Percentiles rank a stretch among this genome's conserved stretches.
These are phyloP conservation scores for Apophysomyces ossiformis DNA, from an alignment of 371 early-diverging fungal genomes.

Conservation along the genomic window DNA sequence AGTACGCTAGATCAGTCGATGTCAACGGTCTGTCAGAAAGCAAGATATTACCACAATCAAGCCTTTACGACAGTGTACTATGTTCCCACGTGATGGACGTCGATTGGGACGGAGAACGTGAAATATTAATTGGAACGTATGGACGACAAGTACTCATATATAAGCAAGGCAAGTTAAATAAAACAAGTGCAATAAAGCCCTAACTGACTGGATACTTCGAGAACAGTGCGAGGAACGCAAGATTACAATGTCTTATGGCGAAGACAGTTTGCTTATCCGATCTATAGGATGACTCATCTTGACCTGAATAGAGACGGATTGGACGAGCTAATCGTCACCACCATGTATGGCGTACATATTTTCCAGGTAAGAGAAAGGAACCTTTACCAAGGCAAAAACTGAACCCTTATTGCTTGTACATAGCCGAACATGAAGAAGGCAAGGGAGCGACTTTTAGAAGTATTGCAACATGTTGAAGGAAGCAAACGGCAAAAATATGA, in stretches of 20 bases:
- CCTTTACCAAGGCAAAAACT: neutral
- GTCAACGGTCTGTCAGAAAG: slow-evolving; percentile 45
- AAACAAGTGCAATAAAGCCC: neutral
- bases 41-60: slow-evolving; percentile 56
- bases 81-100: slow-evolving; percentile 77
- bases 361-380: slow-evolving; percentile 52
- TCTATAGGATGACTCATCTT: slow-evolving; percentile 67
- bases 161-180: slow-evolving; percentile 51
- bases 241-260: slow-evolving; percentile 68
- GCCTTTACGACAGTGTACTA: slow-evolving; percentile 68
- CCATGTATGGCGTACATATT: slow-evolving; percentile 74
- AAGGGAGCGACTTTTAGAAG: slow-evolving; percentile 40
- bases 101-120: slow-evolving; percentile 74
- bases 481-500: slow-evolving; percentile 47
- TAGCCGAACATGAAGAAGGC: slow-evolving; percentile 57
- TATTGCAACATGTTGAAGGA: slow-evolving; percentile 46
- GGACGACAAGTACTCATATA: slow-evolving; percentile 76
- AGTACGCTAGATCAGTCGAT: slow-evolving; percentile 38
- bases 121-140: slow-evolving; percentile 76
- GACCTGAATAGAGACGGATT: slow-evolving; percentile 76
- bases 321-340: slow-evolving; percentile 73
- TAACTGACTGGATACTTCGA: neutral
- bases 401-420: neutral
- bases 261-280: slow-evolving; percentile 72
- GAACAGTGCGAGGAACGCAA: slow-evolving; percentile 42